Percentiles rank a stretch among this genome's conserved stretches.
phyloP scores from a whole-genome alignment of 2,329 filamentous ascomycete species.

The Orbilia ellipsospora region DNA sequence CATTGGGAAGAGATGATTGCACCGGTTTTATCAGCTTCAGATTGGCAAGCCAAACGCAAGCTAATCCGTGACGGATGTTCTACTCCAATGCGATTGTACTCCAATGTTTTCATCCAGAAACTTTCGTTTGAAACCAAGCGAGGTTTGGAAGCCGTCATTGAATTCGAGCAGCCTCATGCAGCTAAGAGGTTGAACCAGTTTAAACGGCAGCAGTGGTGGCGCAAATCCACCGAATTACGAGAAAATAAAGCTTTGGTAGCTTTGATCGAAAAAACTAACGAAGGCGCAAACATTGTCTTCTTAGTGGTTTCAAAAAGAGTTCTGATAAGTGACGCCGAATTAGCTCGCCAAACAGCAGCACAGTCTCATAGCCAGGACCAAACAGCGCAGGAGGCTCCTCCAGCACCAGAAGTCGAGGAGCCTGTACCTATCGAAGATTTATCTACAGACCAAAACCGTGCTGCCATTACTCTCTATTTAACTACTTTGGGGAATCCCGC shows the following conservation, averaged over 20 bases:
- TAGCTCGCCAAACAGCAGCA: not conserved
- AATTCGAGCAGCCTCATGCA: slow-evolving; percentile 43
- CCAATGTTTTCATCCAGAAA: slow-evolving; percentile 27
- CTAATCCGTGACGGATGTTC: slow-evolving; percentile 32
- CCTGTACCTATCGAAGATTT: slow-evolving; percentile 34
- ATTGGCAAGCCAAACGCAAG: slow-evolving; percentile 38
- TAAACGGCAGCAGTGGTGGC: slow-evolving; percentile 46
- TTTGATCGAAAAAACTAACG: slow-evolving; percentile 37
- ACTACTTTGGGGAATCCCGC: slow-evolving; percentile 16
- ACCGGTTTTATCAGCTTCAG: not conserved
- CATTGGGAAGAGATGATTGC: slow-evolving; percentile 30
- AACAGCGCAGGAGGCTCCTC: too few species aligned
- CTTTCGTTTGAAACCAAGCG: slow-evolving; percentile 20
- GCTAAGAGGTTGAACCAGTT: slow-evolving; percentile 14
- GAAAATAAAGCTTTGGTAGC: slow-evolving; percentile 56
- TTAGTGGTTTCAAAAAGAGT: slow-evolving; percentile 57
- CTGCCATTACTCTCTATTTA: slow-evolving; percentile 52
- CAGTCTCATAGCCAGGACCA: too few species aligned
- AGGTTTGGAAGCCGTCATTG: slow-evolving; percentile 35
- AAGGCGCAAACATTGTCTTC: slow-evolving; percentile 57
- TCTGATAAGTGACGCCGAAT: slow-evolving; percentile 16
- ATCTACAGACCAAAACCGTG: slow-evolving; percentile 56
- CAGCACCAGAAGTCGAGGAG: not conserved
- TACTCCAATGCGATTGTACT: slow-evolving; percentile 38
- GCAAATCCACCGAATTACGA: slow-evolving; percentile 39